Evolutionary conservation across 768 basidiomycete species (phyloP), one percentile per base, ranked within the genome.

Genomic region (Solioccasus polychromus): DNA sequence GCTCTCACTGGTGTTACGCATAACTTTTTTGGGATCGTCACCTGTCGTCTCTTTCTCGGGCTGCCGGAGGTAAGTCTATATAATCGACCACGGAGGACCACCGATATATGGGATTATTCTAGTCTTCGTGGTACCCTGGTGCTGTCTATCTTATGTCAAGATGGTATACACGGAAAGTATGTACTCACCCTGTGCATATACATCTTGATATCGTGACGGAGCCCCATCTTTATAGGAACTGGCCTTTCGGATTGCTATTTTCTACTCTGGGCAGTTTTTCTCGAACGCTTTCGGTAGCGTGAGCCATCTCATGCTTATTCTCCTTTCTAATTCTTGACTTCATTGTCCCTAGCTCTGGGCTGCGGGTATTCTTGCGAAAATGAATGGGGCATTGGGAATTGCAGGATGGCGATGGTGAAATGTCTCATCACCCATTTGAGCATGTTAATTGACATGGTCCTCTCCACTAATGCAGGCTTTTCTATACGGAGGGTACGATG

Each of bases 31-130:
- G 80, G 79, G 1, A 77, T 84, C n/a, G 43, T 83, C 11, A 66
- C 71, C 1, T 81, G 79, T 46, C 74, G 83, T 15, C 57, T 84
- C 10, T 82, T 81, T 55, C 76, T 84, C 31, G 82, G 83, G 4
- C 51, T 85, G 2, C 82, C 83, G 2, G 83, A 84, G 61, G 76
- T 71, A 45, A 22, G 46, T 29, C 25, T 17, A 34, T 10, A 0
- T 12, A 35, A 18, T n/a, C n/a, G n/a, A n/a, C 10, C 41, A 23
- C 14, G 4, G 17, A 24, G 18, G 14, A 24, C n/a, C n/a, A 11
- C n/a, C 30, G 9, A 50, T 24, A 15, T 39, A 36, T 40, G 3
- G 23, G 12, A 8, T n/a, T n/a, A 15, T 35, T 20, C 29, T 26
- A 77, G 71, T 73, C 82, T 14, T 80, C 81, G 4, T 84, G 83